phyloP scores from a whole-genome alignment of 1,139 yeast species.

The Lodderomyces jiufengensis region DNA sequence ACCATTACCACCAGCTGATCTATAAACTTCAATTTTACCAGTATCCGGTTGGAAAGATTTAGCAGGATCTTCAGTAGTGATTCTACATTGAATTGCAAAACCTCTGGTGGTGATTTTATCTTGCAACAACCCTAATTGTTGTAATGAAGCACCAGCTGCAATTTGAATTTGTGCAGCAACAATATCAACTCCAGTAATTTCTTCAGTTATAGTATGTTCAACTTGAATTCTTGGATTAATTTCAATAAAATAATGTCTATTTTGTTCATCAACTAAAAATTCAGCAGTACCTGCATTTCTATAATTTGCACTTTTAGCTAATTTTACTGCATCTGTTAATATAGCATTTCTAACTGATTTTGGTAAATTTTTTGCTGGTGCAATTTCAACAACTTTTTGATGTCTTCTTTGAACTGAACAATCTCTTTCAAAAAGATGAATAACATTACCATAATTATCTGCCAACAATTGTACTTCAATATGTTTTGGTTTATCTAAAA shows the following conservation, averaged over 20 bases:
- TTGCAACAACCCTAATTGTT: conserved; percentile 87
- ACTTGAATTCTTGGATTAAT: conserved; percentile 98
- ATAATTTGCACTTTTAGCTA: conserved; percentile 85
- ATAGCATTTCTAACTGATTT: conserved; percentile 82
- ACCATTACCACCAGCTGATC: conserved; percentile 99
- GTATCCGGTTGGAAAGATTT: conserved; percentile 98
- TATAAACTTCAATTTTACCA: conserved; percentile 95
- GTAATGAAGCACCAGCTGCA: conserved; percentile 96
- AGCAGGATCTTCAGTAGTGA: conserved; percentile 97
- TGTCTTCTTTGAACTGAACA: conserved; percentile 99
- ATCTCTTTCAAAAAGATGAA: conserved; percentile 95
- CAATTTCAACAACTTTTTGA: conserved; percentile 98
- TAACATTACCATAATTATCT: conserved; percentile 90
- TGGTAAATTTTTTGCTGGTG: conserved; percentile 95
- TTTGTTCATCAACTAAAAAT: conserved; percentile 88
- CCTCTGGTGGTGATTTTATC: conserved; percentile 95
- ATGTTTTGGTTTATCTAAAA: conserved; percentile 93
- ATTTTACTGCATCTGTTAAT: conserved; percentile 87
- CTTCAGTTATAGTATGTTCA: conserved; percentile 98
- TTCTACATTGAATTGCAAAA: conserved; percentile 98
- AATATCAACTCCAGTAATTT: conserved; percentile 95
- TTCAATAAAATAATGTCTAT: conserved; percentile 96
- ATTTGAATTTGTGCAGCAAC: conserved; percentile 99
- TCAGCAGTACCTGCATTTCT: conserved; percentile 99
- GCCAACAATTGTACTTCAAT: conserved; percentile 96